phyloP scores from a whole-genome alignment of 805 yeast species.

The Debaryomyces prosopidis region DNA sequence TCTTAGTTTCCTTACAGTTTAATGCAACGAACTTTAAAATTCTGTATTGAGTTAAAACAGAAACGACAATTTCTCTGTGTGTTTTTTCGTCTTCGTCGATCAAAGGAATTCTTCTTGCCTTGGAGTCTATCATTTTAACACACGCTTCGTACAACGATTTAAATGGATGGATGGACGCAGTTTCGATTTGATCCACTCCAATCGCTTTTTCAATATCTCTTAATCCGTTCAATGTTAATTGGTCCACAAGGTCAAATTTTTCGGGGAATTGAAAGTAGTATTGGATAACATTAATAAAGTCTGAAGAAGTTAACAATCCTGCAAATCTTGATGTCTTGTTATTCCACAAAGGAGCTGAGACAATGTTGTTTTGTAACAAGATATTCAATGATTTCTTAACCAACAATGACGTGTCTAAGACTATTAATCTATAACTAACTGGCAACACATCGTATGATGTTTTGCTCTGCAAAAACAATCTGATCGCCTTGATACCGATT shows the following conservation, averaged over 20 bases:
- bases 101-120: slow-evolving; percentile 90
- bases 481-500: slow-evolving; percentile 77
- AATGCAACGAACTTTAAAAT: slow-evolving; percentile 92
- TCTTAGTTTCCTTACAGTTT: slow-evolving; percentile 92
- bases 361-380: slow-evolving; percentile 87
- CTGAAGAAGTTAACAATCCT: slow-evolving; percentile 88
- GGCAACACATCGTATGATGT: slow-evolving; percentile 97
- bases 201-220: slow-evolving; percentile 84
- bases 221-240: slow-evolving; percentile 78
- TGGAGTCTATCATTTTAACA: slow-evolving; percentile 81
- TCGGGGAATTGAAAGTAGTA: slow-evolving; percentile 90
- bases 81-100: slow-evolving; percentile 93
- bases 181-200: slow-evolving; percentile 84
- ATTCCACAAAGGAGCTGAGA: slow-evolving; percentile 97
- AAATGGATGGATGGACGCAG: slow-evolving; percentile 87
- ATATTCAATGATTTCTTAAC: slow-evolving; percentile 91
- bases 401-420: slow-evolving; percentile 84
- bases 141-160: slow-evolving; percentile 90
- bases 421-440: slow-evolving; percentile 88
- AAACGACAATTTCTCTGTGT: slow-evolving; percentile 89
- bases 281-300: slow-evolving; percentile 92
- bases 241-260: slow-evolving; percentile 83
- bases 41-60: slow-evolving; percentile 94
- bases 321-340: slow-evolving; percentile 85
- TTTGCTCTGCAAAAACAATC: slow-evolving; percentile 81